A percentile compares a stretch with the other conserved stretches of the same genome.
Conservation (phyloP, 2,329 filamentous ascomycete genomes). For the Ophiostoma ulmi region DNA sequence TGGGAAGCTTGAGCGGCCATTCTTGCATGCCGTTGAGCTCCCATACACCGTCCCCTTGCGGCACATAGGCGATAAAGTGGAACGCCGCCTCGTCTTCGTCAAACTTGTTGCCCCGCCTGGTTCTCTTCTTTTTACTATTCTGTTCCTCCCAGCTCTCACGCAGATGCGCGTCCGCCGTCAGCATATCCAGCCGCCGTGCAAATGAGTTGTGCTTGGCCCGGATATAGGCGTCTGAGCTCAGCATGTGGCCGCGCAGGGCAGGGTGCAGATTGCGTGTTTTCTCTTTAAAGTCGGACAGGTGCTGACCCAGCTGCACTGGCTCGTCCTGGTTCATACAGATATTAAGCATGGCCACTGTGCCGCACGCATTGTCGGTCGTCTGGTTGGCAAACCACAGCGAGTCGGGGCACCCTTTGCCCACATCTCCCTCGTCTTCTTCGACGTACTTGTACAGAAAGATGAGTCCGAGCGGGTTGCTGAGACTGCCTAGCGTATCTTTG, state of each 20-base stretch:
- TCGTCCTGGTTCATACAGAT: constrained; percentile 78
- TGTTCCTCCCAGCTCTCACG: constrained; percentile 38
- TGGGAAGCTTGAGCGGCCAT: neutral
- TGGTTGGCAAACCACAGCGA: constrained; percentile 91
- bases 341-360: constrained; percentile 86
- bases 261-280: constrained; percentile 65
- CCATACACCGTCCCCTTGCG: constrained; percentile 73
- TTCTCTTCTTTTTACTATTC: constrained; percentile 35
- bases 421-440: constrained; percentile 47
- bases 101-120: constrained; percentile 25
- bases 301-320: constrained; percentile 60
- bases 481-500: constrained; percentile 53
- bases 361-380: constrained; percentile 80
- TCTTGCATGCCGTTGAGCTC: constrained; percentile 76
- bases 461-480: constrained; percentile 71
- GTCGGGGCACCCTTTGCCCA: constrained; percentile 50
- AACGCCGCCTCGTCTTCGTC: constrained; percentile 69
- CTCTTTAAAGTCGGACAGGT: constrained; percentile 66
- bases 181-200: constrained; percentile 71
- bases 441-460: constrained; percentile 79
- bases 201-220: constrained; percentile 85
- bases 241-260: constrained; percentile 66
- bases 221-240: constrained; percentile 71
- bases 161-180: constrained; percentile 63
- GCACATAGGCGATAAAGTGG: constrained; percentile 94